Conservation (phyloP, 345 rosid species). For the Cochlearia excelsa region DNA sequence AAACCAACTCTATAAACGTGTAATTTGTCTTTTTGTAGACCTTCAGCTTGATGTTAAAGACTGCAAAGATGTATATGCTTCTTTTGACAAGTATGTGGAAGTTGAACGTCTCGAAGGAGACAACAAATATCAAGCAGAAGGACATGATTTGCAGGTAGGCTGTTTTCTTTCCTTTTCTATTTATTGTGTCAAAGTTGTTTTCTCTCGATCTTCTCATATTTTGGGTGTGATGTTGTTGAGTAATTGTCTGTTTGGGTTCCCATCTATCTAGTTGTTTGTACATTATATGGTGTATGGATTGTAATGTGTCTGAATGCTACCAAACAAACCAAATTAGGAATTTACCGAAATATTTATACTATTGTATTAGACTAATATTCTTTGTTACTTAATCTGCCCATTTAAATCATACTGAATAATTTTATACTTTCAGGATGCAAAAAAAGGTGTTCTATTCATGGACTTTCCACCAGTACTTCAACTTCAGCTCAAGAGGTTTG, state of each 20-base stretch:
- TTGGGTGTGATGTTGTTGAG: neutral
- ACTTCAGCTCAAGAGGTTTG: slow-evolving; percentile 93
- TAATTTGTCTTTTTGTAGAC: slow-evolving; percentile 48
- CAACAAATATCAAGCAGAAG: slow-evolving; percentile 45
- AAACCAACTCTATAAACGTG: slow-evolving; percentile 19
- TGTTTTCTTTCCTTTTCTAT: slow-evolving; percentile 6
- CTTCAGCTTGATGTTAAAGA: slow-evolving; percentile 99
- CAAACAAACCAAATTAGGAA: slow-evolving; percentile 20
- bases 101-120: no score
- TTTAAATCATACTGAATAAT: slow-evolving; percentile 1
- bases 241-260: neutral
- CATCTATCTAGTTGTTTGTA: slow-evolving; percentile 11
- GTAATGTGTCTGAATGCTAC: slow-evolving; percentile 2
- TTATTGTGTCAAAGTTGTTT: slow-evolving; percentile 19
- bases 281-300: neutral
- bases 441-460: slow-evolving; percentile 86
- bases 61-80: slow-evolving; percentile 48
- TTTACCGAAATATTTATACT: neutral
- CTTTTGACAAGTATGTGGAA: no score
- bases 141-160: slow-evolving; percentile 87
- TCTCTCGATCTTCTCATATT: slow-evolving; percentile 6
- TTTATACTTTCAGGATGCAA: slow-evolving; percentile 67
- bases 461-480: slow-evolving; percentile 99
- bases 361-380: neutral
- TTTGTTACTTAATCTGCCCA: neutral